Evolutionary conservation across 495 filamentous ascomycete species (phyloP).

Genomic region (Xylaria grammica): DNA sequence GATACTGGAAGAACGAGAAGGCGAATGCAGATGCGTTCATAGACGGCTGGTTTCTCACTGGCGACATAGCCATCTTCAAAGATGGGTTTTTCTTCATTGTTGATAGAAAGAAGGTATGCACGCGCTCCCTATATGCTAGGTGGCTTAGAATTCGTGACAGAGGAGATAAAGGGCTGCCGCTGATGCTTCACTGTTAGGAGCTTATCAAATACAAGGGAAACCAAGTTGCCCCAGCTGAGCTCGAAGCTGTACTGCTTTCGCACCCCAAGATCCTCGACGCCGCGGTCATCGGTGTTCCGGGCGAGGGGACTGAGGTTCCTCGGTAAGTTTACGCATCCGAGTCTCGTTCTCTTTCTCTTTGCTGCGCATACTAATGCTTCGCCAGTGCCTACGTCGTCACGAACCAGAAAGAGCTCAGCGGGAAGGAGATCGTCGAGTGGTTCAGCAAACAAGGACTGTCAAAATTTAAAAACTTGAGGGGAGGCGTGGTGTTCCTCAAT

Average conservation of each 20-base stretch:
- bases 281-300: slow-evolving; percentile 76
- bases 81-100: slow-evolving; percentile 60
- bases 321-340: slow-evolving; percentile 23
- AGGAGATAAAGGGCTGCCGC: background rate
- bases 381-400: slow-evolving; percentile 71
- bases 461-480: slow-evolving; percentile 73
- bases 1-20: slow-evolving; percentile 68
- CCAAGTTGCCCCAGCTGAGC: slow-evolving; percentile 86
- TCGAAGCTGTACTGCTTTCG: slow-evolving; percentile 56
- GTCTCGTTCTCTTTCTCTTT: background rate
- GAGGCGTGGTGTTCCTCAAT: slow-evolving; percentile 77
- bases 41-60: slow-evolving; percentile 72
- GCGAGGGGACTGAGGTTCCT: slow-evolving; percentile 74
- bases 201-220: slow-evolving; percentile 63
- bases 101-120: slow-evolving; percentile 73
- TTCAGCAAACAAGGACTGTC: slow-evolving; percentile 57
- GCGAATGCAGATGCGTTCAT: slow-evolving; percentile 65
- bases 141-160: too few relatives aligned
- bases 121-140: background rate
- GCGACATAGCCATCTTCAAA: slow-evolving; percentile 66
- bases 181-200: slow-evolving; percentile 29
- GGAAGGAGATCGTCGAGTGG: slow-evolving; percentile 37
- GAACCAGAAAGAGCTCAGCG: slow-evolving; percentile 29
- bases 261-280: slow-evolving; percentile 76
- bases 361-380: background rate